A percentile compares a stretch with the other conserved stretches of the same genome.
Evolutionary conservation across 495 filamentous ascomycete genomes (phyloP).

Genomic region (Penicillium subrubescens): DNA sequence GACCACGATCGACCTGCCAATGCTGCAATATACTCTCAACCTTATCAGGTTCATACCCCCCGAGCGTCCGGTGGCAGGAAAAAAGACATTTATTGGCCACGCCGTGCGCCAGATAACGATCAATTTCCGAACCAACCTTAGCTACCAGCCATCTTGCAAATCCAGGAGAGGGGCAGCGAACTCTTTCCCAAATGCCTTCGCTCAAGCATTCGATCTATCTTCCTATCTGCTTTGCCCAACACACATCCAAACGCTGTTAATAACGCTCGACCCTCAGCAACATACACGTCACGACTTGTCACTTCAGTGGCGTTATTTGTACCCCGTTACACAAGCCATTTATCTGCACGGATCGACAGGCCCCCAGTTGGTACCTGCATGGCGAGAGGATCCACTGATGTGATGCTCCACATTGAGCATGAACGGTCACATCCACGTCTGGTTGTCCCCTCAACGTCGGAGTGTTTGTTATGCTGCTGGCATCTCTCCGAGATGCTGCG

Average conservation of each 20-base stretch:
- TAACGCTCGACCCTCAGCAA: not conserved
- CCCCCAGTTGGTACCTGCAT: slow-evolving; percentile 23
- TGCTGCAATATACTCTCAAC: slow-evolving; percentile 3
- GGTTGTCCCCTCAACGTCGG: slow-evolving; percentile 27
- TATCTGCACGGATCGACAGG: slow-evolving; percentile 21
- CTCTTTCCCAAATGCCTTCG: not conserved
- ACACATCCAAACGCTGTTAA: not conserved
- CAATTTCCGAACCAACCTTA: not conserved
- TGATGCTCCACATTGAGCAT: slow-evolving; percentile 23
- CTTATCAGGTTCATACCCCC: not conserved
- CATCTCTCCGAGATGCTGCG: not conserved
- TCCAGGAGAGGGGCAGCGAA: not conserved
- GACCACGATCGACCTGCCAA: slow-evolving; percentile 15
- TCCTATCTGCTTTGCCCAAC: not conserved
- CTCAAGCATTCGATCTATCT: not conserved
- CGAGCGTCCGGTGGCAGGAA: not conserved
- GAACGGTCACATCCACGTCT: not conserved
- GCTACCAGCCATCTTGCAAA: slow-evolving; percentile 1
- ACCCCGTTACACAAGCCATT: slow-evolving; percentile 23
- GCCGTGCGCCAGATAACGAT: not conserved
- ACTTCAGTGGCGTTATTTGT: slow-evolving; percentile 24
- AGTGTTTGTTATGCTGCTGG: slow-evolving; percentile 11
- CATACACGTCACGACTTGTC: slow-evolving; percentile 21
- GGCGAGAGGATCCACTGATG: slow-evolving; percentile 4
- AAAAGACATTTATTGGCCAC: not conserved